Percentiles rank a stretch among this genome's conserved stretches.
phyloP scores from a whole-genome alignment of 208 protist genomes.

The Trypanosoma mega region DNA sequence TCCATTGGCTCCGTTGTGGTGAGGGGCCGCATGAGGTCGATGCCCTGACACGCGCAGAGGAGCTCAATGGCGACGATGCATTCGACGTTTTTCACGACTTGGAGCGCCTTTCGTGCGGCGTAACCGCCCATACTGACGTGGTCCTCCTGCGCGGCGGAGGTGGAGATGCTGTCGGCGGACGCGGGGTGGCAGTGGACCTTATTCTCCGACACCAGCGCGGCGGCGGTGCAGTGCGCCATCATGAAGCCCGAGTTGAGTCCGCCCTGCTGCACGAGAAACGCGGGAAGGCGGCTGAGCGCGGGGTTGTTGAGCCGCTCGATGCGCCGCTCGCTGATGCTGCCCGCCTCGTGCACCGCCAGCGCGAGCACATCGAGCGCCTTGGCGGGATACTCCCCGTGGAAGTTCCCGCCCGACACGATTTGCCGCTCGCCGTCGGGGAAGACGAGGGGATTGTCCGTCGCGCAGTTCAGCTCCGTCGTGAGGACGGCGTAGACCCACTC shows the following conservation, averaged over 20 bases:
- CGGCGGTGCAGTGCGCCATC: slow-evolving; percentile 91
- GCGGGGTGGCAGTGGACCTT: slow-evolving; percentile 85
- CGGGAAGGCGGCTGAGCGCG: slow-evolving; percentile 60
- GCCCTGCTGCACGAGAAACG: slow-evolving; percentile 79
- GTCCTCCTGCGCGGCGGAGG: slow-evolving; percentile 86
- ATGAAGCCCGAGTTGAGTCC: slow-evolving; percentile 92
- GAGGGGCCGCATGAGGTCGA: slow-evolving; percentile 75
- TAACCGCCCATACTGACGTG: slow-evolving; percentile 83
- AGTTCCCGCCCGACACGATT: slow-evolving; percentile 87
- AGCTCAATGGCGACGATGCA: slow-evolving; percentile 83
- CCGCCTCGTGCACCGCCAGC: slow-evolving; percentile 69
- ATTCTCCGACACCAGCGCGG: slow-evolving; percentile 84
- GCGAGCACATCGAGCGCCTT: slow-evolving; percentile 65
- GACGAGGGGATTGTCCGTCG: slow-evolving; percentile 93
- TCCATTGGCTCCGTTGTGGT: slow-evolving; percentile 57
- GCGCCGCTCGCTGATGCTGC: slow-evolving; percentile 72
- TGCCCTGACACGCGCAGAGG: slow-evolving; percentile 62
- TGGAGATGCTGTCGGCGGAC: slow-evolving; percentile 82
- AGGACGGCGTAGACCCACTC: slow-evolving; percentile 71
- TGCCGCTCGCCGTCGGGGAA: slow-evolving; percentile 47
- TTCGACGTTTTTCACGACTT: slow-evolving; percentile 81
- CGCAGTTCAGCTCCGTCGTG: slow-evolving; percentile 81
- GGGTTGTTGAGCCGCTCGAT: slow-evolving; percentile 83
- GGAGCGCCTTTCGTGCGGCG: slow-evolving; percentile 54
- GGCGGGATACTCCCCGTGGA: slow-evolving; percentile 91